Conservation (phyloP, 108 stramenopile species). For the Skeletonema tropicum region DNA sequence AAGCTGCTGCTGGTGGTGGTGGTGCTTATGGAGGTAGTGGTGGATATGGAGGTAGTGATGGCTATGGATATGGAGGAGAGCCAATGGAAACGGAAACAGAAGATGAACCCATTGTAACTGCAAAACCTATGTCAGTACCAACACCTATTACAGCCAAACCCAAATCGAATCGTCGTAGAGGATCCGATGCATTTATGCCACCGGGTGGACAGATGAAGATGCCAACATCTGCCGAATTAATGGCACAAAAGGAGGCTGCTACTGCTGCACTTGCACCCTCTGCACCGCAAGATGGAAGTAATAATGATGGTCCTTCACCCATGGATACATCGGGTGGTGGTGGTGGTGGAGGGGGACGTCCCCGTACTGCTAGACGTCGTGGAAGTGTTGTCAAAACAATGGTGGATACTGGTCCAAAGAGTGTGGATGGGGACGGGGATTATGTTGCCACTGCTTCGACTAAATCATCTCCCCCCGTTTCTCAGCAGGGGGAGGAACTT, state of each 20-base stretch:
- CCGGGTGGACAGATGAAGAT: conserved; percentile 3
- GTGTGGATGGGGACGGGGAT: conserved; percentile 30
- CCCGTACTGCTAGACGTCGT: conserved; percentile 23
- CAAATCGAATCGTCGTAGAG: conserved; percentile 29
- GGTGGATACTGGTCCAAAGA: conserved; percentile 17
- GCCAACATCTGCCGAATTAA: conserved; percentile 33
- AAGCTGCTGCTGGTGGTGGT: not conserved
- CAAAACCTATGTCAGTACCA: not conserved
- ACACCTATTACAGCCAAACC: not conserved
- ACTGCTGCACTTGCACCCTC: not conserved
- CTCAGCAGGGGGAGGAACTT: not conserved
- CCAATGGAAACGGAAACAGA: not conserved
- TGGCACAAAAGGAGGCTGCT: conserved; percentile 14
- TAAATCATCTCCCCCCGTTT: not conserved
- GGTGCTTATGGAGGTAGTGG: too few relatives aligned
- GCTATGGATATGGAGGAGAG: not conserved
- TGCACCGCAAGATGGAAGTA: not conserved
- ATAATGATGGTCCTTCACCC: not conserved
- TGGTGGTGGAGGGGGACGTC: not conserved
- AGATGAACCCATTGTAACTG: not conserved
- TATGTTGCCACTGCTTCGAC: conserved; percentile 1
- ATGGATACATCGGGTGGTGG: conserved; percentile 2
- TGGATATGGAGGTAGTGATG: too few relatives aligned
- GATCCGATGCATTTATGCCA: conserved; percentile 25
- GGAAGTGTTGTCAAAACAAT: conserved; percentile 30